Conservation (phyloP, 1,284 basidiomycete species). For the Melampsora americana region DNA sequence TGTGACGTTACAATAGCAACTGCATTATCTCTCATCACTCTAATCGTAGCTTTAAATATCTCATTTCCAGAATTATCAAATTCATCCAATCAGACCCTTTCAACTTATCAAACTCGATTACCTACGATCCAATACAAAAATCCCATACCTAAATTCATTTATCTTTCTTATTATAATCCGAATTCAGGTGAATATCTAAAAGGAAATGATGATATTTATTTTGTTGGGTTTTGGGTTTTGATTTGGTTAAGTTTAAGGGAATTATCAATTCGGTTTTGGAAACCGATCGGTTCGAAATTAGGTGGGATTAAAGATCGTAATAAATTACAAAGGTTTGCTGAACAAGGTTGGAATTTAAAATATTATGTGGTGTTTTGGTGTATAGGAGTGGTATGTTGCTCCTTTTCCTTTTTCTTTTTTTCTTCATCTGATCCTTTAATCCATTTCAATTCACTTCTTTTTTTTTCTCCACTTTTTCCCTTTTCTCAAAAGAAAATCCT, state of each 20-base stretch:
- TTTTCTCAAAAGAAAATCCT: slow-evolving; percentile 32
- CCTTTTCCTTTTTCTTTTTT: not conserved
- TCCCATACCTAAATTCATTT: slow-evolving; percentile 29
- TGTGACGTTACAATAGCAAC: slow-evolving; percentile 15
- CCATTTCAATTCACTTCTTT: not conserved
- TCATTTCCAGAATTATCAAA: slow-evolving; percentile 23
- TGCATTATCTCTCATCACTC: slow-evolving; percentile 29
- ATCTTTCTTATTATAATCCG: slow-evolving; percentile 38
- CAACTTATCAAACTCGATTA: slow-evolving; percentile 13
- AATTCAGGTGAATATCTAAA: slow-evolving; percentile 26
- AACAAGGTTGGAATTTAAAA: slow-evolving; percentile 35
- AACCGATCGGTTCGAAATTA: slow-evolving; percentile 16
- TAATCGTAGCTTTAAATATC: slow-evolving; percentile 30
- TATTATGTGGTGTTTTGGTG: slow-evolving; percentile 37
- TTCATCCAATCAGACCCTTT: not conserved
- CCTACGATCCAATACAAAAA: slow-evolving; percentile 20
- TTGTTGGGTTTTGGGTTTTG: slow-evolving; percentile 33
- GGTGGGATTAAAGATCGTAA: not conserved
- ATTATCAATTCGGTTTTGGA: slow-evolving; percentile 25
- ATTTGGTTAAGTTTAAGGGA: slow-evolving; percentile 34
- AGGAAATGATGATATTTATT: slow-evolving; percentile 41
- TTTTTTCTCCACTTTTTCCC: not conserved
- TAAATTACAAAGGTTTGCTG: slow-evolving; percentile 37
- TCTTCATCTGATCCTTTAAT: not conserved
- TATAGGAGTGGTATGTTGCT: slow-evolving; percentile 26